A percentile compares a stretch with the other conserved stretches of the same genome.
These are phyloP conservation scores for Elsinoe fawcettii DNA, from an alignment of 2,329 filamentous ascomycete species.

Conservation along the genomic window DNA sequence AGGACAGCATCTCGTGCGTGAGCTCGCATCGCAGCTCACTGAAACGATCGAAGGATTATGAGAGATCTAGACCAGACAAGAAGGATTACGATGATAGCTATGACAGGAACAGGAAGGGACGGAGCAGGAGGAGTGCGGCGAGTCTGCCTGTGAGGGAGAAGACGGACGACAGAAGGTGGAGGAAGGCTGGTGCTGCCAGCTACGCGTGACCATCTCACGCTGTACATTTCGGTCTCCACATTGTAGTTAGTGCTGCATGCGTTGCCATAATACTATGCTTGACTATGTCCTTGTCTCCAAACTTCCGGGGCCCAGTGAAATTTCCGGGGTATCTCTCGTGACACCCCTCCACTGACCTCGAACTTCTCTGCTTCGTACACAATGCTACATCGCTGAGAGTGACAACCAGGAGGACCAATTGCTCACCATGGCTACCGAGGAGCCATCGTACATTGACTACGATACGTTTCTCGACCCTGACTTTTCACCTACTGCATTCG, in stretches of 20 bases:
- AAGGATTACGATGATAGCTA: conserved; percentile 20
- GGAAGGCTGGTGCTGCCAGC: conserved; percentile 19
- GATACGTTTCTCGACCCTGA: conserved; percentile 76
- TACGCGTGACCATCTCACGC: neutral
- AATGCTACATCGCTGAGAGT: neutral
- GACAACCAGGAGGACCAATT: neutral
- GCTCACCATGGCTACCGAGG: conserved; percentile 26
- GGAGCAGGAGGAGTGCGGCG: conserved; percentile 27
- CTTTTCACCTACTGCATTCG: conserved; percentile 76
- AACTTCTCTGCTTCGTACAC: neutral
- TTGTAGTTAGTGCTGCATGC: neutral
- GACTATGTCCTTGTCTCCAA: neutral
- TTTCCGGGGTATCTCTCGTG: neutral
- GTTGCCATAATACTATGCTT: neutral
- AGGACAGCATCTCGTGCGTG: conserved; percentile 42
- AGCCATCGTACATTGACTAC: conserved; percentile 89
- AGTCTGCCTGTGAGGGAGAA: conserved; percentile 27
- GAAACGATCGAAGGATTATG: conserved; percentile 17
- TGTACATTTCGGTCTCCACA: neutral
- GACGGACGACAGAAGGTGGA: conserved; percentile 25
- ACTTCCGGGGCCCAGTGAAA: neutral
- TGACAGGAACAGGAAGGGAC: conserved; percentile 19
- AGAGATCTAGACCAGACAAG: neutral
- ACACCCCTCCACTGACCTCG: neutral
- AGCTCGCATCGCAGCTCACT: conserved; percentile 25